A percentile compares a stretch with the other conserved stretches of the same genome.
phyloP scores from a whole-genome alignment of 1,284 basidiomycete genomes.

The Puccinia triticina region DNA sequence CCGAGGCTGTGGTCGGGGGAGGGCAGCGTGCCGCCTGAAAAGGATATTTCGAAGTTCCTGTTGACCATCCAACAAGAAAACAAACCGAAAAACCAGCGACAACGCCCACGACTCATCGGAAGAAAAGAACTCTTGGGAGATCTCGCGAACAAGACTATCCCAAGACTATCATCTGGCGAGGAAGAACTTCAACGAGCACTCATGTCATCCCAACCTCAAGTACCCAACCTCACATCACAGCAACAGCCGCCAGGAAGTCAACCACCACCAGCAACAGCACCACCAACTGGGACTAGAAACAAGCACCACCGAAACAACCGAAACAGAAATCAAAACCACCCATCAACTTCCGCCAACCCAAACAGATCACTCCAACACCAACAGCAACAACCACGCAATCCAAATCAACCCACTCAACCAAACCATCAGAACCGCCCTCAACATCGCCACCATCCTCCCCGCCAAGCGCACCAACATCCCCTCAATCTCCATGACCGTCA shows the following conservation, averaged over 20 bases:
- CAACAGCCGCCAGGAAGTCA: too few relatives aligned
- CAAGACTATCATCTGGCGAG: too few relatives aligned
- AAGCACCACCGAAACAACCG: constrained; percentile 6
- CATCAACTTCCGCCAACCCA: constrained; percentile 7
- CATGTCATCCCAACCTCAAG: constrained; percentile 8
- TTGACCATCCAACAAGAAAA: too few relatives aligned
- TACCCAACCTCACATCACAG: too few relatives aligned
- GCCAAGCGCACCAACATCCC: not conserved
- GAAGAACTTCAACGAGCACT: too few relatives aligned
- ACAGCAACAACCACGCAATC: not conserved
- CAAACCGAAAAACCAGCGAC: too few relatives aligned
- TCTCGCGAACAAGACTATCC: too few relatives aligned
- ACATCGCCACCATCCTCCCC: not conserved
- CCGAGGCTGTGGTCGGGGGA: too few relatives aligned
- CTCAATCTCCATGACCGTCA: not conserved
- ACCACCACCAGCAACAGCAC: not conserved
- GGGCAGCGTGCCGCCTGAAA: too few relatives aligned
- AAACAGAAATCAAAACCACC: not conserved
- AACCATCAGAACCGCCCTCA: not conserved
- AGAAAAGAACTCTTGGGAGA: too few relatives aligned
- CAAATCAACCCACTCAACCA: not conserved
- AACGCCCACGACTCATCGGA: too few relatives aligned
- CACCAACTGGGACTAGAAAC: not conserved
- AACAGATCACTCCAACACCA: constrained; percentile 28
- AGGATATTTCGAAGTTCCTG: too few relatives aligned